These are phyloP conservation scores for Pythium aquatile DNA, from an alignment of 352 stramenopile genomes.

Conservation along the genomic window DNA sequence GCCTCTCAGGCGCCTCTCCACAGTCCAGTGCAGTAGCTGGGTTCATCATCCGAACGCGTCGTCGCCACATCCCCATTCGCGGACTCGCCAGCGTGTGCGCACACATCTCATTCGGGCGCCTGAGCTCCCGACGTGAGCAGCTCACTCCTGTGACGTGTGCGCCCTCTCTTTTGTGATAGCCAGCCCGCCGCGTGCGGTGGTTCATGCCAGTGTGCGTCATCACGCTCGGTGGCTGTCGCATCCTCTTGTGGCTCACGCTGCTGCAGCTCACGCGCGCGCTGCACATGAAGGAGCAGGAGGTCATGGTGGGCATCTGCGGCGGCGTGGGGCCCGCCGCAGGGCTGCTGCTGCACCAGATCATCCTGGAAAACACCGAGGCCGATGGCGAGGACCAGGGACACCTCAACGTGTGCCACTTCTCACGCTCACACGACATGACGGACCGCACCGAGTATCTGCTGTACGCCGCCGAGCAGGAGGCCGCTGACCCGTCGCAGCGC, in stretches of 20 bases:
- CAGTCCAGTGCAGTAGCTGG: not conserved
- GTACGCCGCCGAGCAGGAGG: slow-evolving; percentile 18
- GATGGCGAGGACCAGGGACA: slow-evolving; percentile 63
- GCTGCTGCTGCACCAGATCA: slow-evolving; percentile 69
- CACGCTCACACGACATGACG: slow-evolving; percentile 72
- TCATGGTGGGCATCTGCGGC: slow-evolving; percentile 71
- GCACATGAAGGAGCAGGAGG: slow-evolving; percentile 39
- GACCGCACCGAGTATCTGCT: slow-evolving; percentile 65
- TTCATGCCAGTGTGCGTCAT: slow-evolving; percentile 28
- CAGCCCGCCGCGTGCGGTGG: not conserved
- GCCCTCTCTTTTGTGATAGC: slow-evolving; percentile 2
- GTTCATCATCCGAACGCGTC: not conserved
- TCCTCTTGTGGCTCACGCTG: slow-evolving; percentile 17
- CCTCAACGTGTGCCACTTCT: slow-evolving; percentile 70
- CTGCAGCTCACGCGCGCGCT: slow-evolving; percentile 7
- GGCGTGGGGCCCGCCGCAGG: slow-evolving; percentile 68
- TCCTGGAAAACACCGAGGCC: slow-evolving; percentile 68
- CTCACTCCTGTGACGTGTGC: slow-evolving; percentile 3
- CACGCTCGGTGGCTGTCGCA: slow-evolving; percentile 18
- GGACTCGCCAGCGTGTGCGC: not conserved
- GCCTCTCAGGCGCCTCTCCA: not conserved
- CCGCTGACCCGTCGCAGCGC: not conserved
- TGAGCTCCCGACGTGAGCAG: not conserved
- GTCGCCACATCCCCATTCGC: not conserved
- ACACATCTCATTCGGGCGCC: not conserved